Evolutionary conservation across 2,329 filamentous ascomycete genomes (phyloP).

Genomic region (Laburnicola sp.): DNA sequence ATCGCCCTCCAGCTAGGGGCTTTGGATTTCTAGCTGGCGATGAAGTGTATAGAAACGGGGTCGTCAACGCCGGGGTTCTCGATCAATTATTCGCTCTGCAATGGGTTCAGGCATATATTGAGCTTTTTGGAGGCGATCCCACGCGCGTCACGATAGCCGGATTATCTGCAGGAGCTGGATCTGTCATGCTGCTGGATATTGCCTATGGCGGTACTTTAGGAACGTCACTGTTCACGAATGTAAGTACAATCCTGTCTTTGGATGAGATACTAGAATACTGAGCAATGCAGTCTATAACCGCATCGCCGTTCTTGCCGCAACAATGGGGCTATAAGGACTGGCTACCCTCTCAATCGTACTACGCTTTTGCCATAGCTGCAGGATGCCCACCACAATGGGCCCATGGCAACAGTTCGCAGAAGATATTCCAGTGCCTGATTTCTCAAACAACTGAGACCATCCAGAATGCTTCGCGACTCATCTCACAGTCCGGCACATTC

Average conservation of each 20-base stretch:
- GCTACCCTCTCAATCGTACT: constrained; percentile 35
- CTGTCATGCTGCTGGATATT: constrained; percentile 52
- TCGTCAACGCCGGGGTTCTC: constrained; percentile 65
- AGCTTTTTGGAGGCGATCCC: constrained; percentile 57
- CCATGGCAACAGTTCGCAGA: constrained; percentile 17
- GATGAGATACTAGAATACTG: not conserved
- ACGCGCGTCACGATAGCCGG: constrained; percentile 63
- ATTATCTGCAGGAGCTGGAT: constrained; percentile 63
- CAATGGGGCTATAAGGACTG: constrained; percentile 39
- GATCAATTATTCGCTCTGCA: constrained; percentile 64
- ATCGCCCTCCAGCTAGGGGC: too few relatives aligned
- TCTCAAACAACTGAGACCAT: constrained; percentile 26
- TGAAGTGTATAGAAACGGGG: constrained; percentile 57
- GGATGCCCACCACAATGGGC: too few relatives aligned
- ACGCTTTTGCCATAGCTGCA: constrained; percentile 34
- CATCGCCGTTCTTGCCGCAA: constrained; percentile 38
- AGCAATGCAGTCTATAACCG: constrained; percentile 29
- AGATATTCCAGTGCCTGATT: constrained; percentile 36
- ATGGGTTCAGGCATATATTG: constrained; percentile 65
- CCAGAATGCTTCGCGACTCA: constrained; percentile 35
- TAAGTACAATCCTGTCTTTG: constrained; percentile 33
- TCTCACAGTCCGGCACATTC: constrained; percentile 40
- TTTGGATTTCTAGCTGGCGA: constrained; percentile 66
- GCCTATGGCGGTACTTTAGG: constrained; percentile 45
- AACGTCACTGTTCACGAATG: constrained; percentile 36